Conservation (phyloP, 345 rosid genomes). For the Eucalyptus lansdowneana region DNA sequence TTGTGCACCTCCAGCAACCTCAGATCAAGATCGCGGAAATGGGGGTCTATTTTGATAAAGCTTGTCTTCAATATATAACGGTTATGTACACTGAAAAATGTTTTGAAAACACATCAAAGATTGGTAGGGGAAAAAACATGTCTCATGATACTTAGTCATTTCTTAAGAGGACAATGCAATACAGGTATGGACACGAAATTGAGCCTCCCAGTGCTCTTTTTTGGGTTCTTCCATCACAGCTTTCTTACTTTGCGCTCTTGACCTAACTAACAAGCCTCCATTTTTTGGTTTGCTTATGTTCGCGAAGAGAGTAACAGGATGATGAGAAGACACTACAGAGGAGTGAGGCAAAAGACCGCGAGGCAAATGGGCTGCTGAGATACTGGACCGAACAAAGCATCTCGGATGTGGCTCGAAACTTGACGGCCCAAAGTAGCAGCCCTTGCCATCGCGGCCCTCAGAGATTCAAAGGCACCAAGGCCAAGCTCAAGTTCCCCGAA, state of each 20-base stretch:
- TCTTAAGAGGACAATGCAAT: neutral
- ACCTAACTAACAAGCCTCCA: neutral
- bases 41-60: neutral
- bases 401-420: constrained; percentile 83
- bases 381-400: constrained; percentile 63
- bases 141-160: neutral
- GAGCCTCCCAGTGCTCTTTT: neutral
- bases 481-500: constrained; percentile 74
- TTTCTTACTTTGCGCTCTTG: neutral
- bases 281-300: neutral
- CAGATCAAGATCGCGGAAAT: neutral
- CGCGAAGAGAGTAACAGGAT: constrained; percentile 19
- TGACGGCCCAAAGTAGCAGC: constrained; percentile 82
- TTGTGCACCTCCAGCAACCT: neutral
- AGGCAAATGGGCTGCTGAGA: constrained; percentile 97
- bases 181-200: neutral
- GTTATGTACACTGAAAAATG: neutral
- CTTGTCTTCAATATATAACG: too few species aligned
- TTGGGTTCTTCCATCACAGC: neutral
- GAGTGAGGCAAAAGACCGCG: constrained; percentile 88
- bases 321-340: constrained; percentile 59
- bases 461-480: constrained; percentile 79
- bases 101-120: neutral
- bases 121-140: neutral
- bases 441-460: constrained; percentile 64